Evolutionary conservation across 257 asterid species (phyloP).

Genomic region (Nicotiana undulata): DNA sequence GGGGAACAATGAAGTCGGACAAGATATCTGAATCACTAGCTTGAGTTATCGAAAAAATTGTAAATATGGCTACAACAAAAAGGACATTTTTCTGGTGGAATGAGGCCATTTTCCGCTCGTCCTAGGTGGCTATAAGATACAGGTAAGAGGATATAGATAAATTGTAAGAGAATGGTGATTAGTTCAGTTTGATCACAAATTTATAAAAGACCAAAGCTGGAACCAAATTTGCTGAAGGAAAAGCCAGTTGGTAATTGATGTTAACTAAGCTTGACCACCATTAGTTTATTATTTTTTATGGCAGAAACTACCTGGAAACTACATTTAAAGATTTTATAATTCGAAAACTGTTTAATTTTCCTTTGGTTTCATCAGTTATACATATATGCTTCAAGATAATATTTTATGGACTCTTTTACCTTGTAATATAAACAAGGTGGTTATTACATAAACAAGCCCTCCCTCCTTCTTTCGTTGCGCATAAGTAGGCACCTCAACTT

Average conservation of each 20-base stretch:
- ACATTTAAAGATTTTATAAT: background rate
- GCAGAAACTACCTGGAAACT: background rate
- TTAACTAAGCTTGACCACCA: background rate
- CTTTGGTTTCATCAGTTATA: background rate
- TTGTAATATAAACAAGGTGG: background rate
- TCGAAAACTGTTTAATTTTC: background rate
- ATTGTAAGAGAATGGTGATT: background rate
- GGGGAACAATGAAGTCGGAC: conserved; percentile 15
- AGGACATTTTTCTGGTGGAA: background rate
- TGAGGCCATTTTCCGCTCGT: background rate
- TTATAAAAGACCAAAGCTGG: background rate
- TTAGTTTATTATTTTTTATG: background rate
- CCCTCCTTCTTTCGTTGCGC: too few species aligned
- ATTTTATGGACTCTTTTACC: background rate
- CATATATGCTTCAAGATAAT: background rate
- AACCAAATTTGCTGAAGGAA: background rate
- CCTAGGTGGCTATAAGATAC: background rate
- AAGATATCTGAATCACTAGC: conserved; percentile 21
- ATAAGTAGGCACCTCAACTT: too few species aligned
- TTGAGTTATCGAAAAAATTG: conserved; percentile 1
- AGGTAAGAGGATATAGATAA: background rate
- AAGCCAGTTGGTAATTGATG: background rate
- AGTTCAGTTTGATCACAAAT: background rate
- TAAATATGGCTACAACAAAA: background rate
- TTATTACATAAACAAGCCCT: too few species aligned